Evolutionary conservation across 164 flowering plant genomes (phyloP), one percentile per base, ranked within the genome.

Genomic region (Umbellularia californica): DNA sequence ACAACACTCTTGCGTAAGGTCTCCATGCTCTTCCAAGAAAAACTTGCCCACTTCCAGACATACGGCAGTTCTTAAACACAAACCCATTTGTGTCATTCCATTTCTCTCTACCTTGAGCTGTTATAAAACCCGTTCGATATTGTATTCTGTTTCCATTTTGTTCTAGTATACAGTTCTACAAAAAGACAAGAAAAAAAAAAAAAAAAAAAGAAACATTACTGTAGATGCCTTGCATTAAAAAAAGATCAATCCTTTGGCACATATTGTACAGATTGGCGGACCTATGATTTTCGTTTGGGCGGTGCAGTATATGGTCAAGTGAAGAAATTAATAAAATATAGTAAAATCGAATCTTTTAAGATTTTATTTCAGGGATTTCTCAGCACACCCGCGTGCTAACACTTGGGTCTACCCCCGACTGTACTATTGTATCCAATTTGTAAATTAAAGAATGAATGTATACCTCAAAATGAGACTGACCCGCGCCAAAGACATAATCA

Each of bases 401-500:
- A 30, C 33, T 3, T 30, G 33, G 33, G 33, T 30, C 0, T 30
- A 0, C 33, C 5, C 27, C 5, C 4, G 5, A 4, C 10, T 35
- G 47, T n/a, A 4, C 63, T 15, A 4, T 5, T 10, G 27, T 3
- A 0, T 23, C 65, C 22, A 13, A 66, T 66, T 30, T 25, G 14
- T 13, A 15, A 24, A 68, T 14, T 33, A 14, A 19, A 9, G 52
- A 9, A 10, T 11, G 51, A 33, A 33, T 20, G 25, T 1, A 6
- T 50, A 87, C 96, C 88, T 90, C 88, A 55, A 84, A 91, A n/a
- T 85, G 76, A 25, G 94, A 87, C 52, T 89, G 89, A 23, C 87
- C 94, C 23, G 52, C 41, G n/a, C 96, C 97, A 51, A 87, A 88
- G 70, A 91, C 86, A 74, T 90, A 91, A 78, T 91, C 97, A 19